Evolutionary conservation across 1,139 yeast species (phyloP), one percentile per base, ranked within the genome.

Genomic region (Yamadazyma trypodendri): DNA sequence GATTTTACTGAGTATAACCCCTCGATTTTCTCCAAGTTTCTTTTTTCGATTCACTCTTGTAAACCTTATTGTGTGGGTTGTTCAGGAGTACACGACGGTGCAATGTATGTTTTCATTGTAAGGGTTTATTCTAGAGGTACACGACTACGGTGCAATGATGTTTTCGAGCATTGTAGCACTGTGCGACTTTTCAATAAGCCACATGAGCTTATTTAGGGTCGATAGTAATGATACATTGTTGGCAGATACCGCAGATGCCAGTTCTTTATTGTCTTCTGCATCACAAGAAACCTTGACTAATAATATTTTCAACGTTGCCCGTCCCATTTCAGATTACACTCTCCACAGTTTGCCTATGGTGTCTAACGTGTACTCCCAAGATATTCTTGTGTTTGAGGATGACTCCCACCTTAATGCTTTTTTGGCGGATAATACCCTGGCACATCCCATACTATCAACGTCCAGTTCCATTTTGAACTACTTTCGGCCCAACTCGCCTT

Each of bases 401-500:
- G 38, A 45, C 17, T 42, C 39, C 13, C 54, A 56, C 20, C 43
- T 57, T 38, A 45, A 51, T n/a, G 35, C 38, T 22, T 52, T 46
- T 32, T 21, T 39, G 10, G 28, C 34, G 11, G 43, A 40, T 21
- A 36, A 37, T 10, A 17, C 32, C 9, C 34, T 32, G 21, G 31
- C 14, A 4, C 12, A 28, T n/a, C 67, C 66, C 1, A 31, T 61
- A 8, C 47, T 65, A 21, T 56, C 56, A 13, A 51, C 64, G 1
- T 52, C 57, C 38, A 50, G 60, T 31, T 55, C 63, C 24, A 52
- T 62, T 40, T 44, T 64, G 35, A 60, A 60, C 32, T 51, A 66
- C 3, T 61, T 66, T 49, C 61, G 54, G 44, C 50, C 56, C 29
- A 61, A 60, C 24, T 46, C 68, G 5, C 73, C 72, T 0, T 55